Percentiles rank a stretch among this genome's conserved stretches.
These are phyloP conservation scores for Ophiocordyceps australis DNA, from an alignment of 2,329 filamentous ascomycete species.

Conservation along the genomic window DNA sequence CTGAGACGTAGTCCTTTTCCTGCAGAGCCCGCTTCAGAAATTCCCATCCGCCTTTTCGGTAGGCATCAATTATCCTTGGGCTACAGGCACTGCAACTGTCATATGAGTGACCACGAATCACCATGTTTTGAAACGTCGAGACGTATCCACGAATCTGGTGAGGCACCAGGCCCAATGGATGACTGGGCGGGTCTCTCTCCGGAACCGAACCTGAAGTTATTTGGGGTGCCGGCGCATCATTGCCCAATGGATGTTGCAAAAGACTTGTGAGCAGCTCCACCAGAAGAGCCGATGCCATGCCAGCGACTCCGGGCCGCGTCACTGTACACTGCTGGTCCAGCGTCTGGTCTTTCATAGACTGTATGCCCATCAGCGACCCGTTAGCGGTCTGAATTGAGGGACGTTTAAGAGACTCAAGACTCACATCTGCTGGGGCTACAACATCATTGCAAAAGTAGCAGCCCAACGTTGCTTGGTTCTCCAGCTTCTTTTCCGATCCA, in stretches of 20 bases:
- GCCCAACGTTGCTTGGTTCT: slow-evolving; percentile 52
- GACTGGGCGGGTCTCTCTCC: slow-evolving; percentile 35
- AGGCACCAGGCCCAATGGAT: slow-evolving; percentile 52
- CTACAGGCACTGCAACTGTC: slow-evolving; percentile 71
- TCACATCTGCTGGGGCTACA: slow-evolving; percentile 80
- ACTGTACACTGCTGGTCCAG: slow-evolving; percentile 97
- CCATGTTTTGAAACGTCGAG: slow-evolving; percentile 53
- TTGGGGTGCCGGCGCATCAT: slow-evolving; percentile 39
- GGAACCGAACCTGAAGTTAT: slow-evolving; percentile 19
- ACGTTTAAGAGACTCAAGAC: no score
- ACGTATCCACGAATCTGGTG: slow-evolving; percentile 70
- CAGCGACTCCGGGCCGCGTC: slow-evolving; percentile 79
- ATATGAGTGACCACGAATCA: slow-evolving; percentile 58
- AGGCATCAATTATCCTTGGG: slow-evolving; percentile 47
- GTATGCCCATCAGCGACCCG: slow-evolving; percentile 1
- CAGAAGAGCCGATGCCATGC: slow-evolving; percentile 77
- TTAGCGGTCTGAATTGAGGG: no score
- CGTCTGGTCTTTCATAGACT: slow-evolving; percentile 89
- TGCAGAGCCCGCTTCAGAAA: slow-evolving; percentile 60
- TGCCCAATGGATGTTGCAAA: slow-evolving; percentile 67
- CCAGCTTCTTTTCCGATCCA: slow-evolving; percentile 43
- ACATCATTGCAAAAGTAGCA: slow-evolving; percentile 99
- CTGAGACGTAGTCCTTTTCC: slow-evolving; percentile 62
- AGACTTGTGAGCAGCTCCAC: slow-evolving; percentile 82
- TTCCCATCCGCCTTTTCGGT: slow-evolving; percentile 50